These are phyloP conservation scores for Leishmania mexicana DNA, from an alignment of 208 protist genomes.

Conservation along the genomic window DNA sequence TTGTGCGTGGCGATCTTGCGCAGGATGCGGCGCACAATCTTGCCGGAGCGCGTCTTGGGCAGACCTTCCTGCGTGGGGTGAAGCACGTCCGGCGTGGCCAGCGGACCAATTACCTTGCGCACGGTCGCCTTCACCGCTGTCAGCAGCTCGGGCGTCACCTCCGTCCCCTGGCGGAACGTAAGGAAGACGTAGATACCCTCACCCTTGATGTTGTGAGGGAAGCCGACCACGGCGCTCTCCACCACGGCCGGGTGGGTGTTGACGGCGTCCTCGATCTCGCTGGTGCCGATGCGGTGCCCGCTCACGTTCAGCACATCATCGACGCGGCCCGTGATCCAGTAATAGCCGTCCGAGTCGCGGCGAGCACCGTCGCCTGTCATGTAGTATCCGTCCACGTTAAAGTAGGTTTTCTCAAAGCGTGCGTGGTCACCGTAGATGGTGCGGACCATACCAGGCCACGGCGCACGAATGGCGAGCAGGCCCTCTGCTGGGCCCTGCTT, in stretches of 20 bases:
- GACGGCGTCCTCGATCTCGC: slow-evolving; percentile 96
- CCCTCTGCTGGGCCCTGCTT: slow-evolving; percentile 74
- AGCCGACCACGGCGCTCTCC: slow-evolving; percentile 96
- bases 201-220: slow-evolving; percentile 95
- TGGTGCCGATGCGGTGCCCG: slow-evolving; percentile 97
- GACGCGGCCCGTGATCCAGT: slow-evolving; percentile 97
- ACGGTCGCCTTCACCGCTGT: slow-evolving; percentile 75
- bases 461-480: slow-evolving; percentile 85
- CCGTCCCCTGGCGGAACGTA: slow-evolving; percentile 79
- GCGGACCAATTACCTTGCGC: slow-evolving; percentile 93
- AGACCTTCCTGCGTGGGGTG: slow-evolving; percentile 79
- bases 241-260: slow-evolving; percentile 83
- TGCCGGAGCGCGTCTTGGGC: slow-evolving; percentile 98
- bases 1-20: slow-evolving; percentile 94
- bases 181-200: slow-evolving; percentile 96
- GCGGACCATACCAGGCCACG: slow-evolving; percentile 94
- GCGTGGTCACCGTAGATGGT: slow-evolving; percentile 91
- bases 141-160: slow-evolving; percentile 58
- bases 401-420: slow-evolving; percentile 94
- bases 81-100: slow-evolving; percentile 95
- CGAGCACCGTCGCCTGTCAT: slow-evolving; percentile 96
- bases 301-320: slow-evolving; percentile 98
- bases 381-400: slow-evolving; percentile 94
- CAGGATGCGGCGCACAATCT: slow-evolving; percentile 98
- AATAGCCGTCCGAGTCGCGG: slow-evolving; percentile 97